Evolutionary conservation across 2,329 filamentous ascomycete genomes (phyloP), one percentile per base, ranked within the genome.

Genomic region (Trichoderma aggressivum): DNA sequence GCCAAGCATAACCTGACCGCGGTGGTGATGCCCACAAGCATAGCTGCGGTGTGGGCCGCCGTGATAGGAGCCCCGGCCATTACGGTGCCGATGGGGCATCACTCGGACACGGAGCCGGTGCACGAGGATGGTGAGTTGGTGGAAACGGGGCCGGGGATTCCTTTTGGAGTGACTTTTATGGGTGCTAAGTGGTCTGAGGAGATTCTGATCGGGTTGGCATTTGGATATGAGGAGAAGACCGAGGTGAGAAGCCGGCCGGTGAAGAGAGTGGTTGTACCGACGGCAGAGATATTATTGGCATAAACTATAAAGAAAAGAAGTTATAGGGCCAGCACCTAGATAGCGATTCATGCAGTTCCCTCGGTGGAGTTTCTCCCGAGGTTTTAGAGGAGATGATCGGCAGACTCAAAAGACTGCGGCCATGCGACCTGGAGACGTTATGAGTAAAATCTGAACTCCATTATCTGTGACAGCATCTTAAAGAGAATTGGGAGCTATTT

Each of bases 181-280:
- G 90, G 89, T 0, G 77, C 78, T 3, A 84, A 83, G 68, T 91
- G 86, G 82, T 86, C 83, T 36, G 89, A 92, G 77, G 85, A 85
- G 73, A 55, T 56, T 8, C 59, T 92, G 72, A 86, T 91, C 70
- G 87, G 87, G 1, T 84, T 88, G 76, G 90, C 89, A n/a, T 91
- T 89, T 81, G 89, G 87, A 7, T 91, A 87, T 79, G 90, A 92
- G 81, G 87, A 90, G 81, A 80, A 83, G 73, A 89, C 75, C 5
- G 70, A 65, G 50, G 60, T 67, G 43, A 43, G 74, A 30, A 43
- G 55, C 11, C 24, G 61, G 50, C 28, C n/a, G 28, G 72, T 70
- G 56, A 68, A 39, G 70, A 65, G 70, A 32, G 43, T 72, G 36
- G 60, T 32, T 26, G 28, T 55, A 6, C 71, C 71, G 26, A 59